phyloP scores from a whole-genome alignment of 2,329 filamentous ascomycete species.

The Penicillium sp. region DNA sequence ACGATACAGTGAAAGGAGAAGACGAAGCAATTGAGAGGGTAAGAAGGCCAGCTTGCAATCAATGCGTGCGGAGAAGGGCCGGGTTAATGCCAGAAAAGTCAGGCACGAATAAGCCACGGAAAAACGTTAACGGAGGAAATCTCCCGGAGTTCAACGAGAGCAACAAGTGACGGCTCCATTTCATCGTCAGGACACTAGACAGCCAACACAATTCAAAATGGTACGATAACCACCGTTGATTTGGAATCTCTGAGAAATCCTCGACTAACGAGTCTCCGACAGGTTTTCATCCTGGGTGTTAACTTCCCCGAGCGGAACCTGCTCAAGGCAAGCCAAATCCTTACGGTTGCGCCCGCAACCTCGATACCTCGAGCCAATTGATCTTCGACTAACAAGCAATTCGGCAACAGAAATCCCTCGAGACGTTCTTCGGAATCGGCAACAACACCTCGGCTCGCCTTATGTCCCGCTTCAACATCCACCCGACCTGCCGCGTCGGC shows the following conservation, averaged over 20 bases:
- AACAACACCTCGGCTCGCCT: slow-evolving; percentile 65
- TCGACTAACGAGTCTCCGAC: slow-evolving; percentile 14
- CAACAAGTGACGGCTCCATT: slow-evolving; percentile 11
- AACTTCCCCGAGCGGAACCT: slow-evolving; percentile 81
- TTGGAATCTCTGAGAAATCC: not conserved
- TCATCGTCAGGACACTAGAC: slow-evolving; percentile 12
- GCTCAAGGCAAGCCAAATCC: slow-evolving; percentile 62
- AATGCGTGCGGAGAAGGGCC: slow-evolving; percentile 26
- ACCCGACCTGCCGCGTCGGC: slow-evolving; percentile 75
- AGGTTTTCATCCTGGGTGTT: slow-evolving; percentile 83
- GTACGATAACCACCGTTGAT: slow-evolving; percentile 17
- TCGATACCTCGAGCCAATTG: slow-evolving; percentile 6
- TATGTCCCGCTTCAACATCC: slow-evolving; percentile 84
- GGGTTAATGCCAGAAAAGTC: not conserved
- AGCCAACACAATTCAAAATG: slow-evolving; percentile 27
- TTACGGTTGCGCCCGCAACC: slow-evolving; percentile 1
- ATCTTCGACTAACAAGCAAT: slow-evolving; percentile 10
- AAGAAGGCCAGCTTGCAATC: slow-evolving; percentile 40
- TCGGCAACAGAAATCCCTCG: slow-evolving; percentile 53
- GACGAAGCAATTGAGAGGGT: slow-evolving; percentile 13
- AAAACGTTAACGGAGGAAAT: slow-evolving; percentile 34
- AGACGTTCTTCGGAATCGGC: slow-evolving; percentile 83
- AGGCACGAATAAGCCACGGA: slow-evolving; percentile 20
- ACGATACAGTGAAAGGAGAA: slow-evolving; percentile 18
- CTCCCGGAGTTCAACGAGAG: slow-evolving; percentile 26